phyloP scores from a whole-genome alignment of 2,329 filamentous ascomycete species.

The Bipolaris bicolor region DNA sequence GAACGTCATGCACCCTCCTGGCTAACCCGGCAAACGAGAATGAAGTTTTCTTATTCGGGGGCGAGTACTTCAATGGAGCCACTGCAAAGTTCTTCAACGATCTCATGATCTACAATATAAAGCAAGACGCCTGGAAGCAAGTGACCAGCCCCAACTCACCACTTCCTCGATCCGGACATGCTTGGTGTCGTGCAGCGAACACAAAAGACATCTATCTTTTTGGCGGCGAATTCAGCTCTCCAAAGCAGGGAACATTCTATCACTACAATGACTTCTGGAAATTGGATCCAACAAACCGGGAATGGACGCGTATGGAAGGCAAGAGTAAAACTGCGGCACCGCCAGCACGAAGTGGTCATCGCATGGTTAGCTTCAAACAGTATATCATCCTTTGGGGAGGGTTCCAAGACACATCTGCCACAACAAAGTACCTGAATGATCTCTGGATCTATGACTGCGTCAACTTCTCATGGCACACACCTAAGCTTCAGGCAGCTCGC shows the following conservation, averaged over 20 bases:
- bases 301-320: constrained; percentile 89
- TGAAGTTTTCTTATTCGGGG: constrained; percentile 89
- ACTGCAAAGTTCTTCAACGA: constrained; percentile 76
- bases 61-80: constrained; percentile 94
- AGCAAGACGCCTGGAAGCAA: constrained; percentile 86
- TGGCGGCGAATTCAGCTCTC: constrained; percentile 93
- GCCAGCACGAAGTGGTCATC: constrained; percentile 85
- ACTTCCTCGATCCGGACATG: constrained; percentile 88
- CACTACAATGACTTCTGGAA: constrained; percentile 99
- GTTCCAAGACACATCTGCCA: constrained; percentile 95
- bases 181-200: constrained; percentile 90
- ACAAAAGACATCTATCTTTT: constrained; percentile 87
- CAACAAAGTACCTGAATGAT: constrained; percentile 91
- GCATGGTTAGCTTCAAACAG: constrained; percentile 97
- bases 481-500: constrained; percentile 75
- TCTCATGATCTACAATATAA: constrained; percentile 73
- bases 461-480: constrained; percentile 83
- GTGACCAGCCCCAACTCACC: constrained; percentile 92
- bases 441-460: constrained; percentile 95
- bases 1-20: constrained; percentile 80
- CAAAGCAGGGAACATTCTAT: constrained; percentile 97
- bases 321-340: constrained; percentile 81
- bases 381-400: constrained; percentile 96
- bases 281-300: constrained; percentile 79
- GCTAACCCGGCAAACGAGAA: constrained; percentile 86